Evolutionary conservation across 2,329 filamentous ascomycete species (phyloP).

Genomic region (Pseudofabraea citricarpa): DNA sequence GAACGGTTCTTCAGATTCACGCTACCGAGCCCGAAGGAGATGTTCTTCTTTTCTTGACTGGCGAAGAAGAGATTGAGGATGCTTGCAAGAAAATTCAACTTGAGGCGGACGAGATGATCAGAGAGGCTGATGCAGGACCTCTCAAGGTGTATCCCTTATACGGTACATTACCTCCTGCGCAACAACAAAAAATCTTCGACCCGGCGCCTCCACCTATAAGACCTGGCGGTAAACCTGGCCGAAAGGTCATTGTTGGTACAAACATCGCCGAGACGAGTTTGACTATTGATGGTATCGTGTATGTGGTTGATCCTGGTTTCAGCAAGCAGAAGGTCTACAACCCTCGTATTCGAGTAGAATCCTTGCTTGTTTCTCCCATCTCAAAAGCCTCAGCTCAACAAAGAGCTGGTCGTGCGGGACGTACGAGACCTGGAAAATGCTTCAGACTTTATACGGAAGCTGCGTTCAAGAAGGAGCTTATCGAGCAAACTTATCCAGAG

Average conservation of each 20-base stretch:
- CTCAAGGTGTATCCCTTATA: constrained; percentile 91
- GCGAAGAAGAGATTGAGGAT: constrained; percentile 98
- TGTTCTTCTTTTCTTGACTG: constrained; percentile 89
- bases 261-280: constrained; percentile 98
- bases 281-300: constrained; percentile 98
- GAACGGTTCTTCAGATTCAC: constrained; percentile 95
- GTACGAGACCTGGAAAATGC: constrained; percentile 97
- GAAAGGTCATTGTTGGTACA: constrained; percentile 90
- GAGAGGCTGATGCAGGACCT: constrained; percentile 88
- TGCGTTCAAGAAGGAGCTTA: constrained; percentile 96
- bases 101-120: constrained; percentile 85
- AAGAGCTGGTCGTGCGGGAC: constrained; percentile 96
- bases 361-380: constrained; percentile 93
- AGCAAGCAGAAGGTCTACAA: constrained; percentile 99
- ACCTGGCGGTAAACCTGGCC: constrained; percentile 77
- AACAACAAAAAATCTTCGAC: constrained; percentile 95
- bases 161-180: constrained; percentile 83
- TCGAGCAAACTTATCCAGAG: constrained; percentile 95
- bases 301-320: constrained; percentile 98
- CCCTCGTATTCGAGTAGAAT: constrained; percentile 92
- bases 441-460: constrained; percentile 94
- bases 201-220: constrained; percentile 70
- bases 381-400: constrained; percentile 97
- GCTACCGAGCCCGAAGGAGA: constrained; percentile 89
- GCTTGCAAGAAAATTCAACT: constrained; percentile 86